Evolutionary conservation across 495 filamentous ascomycete genomes (phyloP).

Genomic region (Trichoderma erinaceum): DNA sequence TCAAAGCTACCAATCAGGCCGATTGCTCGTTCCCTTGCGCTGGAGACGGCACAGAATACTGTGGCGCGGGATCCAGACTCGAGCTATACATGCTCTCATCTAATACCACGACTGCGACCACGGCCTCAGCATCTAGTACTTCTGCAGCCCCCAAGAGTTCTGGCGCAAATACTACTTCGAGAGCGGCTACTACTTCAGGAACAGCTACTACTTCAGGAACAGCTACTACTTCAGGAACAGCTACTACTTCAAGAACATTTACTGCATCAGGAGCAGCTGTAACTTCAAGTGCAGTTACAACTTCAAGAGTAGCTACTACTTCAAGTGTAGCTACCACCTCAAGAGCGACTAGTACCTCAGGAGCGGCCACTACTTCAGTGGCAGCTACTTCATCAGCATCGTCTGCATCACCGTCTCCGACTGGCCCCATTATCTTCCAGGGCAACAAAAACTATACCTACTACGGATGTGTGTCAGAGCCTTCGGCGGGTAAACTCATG

Average conservation of each 20-base stretch:
- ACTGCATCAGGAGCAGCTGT: no score
- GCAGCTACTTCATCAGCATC: constrained; percentile 18
- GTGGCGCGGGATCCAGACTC: constrained; percentile 26
- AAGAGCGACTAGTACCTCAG: no score
- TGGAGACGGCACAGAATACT: constrained; percentile 23
- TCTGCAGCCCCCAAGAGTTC: neutral
- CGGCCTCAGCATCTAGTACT: neutral
- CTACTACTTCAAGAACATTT: no score
- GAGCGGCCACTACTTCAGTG: neutral
- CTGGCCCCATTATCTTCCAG: constrained; percentile 18
- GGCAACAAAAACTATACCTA: constrained; percentile 28
- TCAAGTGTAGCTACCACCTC: no score
- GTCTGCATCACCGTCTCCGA: constrained; percentile 18
- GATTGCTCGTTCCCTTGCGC: constrained; percentile 31
- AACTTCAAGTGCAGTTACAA: no score
- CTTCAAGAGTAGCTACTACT: no score
- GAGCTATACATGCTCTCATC: constrained; percentile 24
- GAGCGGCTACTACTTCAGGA: no score
- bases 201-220: no score
- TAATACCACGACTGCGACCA: neutral
- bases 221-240: no score
- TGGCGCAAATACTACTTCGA: neutral
- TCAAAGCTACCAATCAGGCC: constrained; percentile 17
- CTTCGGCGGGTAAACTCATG: constrained; percentile 21
- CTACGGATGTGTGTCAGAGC: constrained; percentile 25